Evolutionary conservation across 148 eudicot species (phyloP).

Genomic region (Nepenthes mirabilis): DNA sequence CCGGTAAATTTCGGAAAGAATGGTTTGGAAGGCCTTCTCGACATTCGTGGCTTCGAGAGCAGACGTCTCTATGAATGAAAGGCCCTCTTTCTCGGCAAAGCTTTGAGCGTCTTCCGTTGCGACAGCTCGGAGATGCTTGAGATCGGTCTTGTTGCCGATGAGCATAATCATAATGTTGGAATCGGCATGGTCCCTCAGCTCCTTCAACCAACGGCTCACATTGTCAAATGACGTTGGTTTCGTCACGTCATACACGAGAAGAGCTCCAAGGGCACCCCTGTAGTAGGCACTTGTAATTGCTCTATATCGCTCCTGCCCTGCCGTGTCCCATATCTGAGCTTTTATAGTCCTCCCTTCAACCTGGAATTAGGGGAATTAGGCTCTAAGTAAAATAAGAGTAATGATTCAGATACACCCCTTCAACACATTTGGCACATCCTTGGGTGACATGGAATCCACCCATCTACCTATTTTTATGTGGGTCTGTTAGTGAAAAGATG

Average conservation of each 20-base stretch:
- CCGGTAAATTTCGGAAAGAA: neutral
- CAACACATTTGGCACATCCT: no score
- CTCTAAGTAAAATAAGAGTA: no score
- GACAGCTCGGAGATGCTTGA: constrained; percentile 48
- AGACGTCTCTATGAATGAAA: constrained; percentile 55
- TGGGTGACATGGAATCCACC: no score
- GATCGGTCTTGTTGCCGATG: constrained; percentile 52
- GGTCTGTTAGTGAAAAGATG: no score
- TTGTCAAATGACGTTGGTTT: constrained; percentile 52
- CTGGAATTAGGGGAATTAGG: neutral
- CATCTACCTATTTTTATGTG: no score
- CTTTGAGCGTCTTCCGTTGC: constrained; percentile 52
- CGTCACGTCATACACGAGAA: constrained; percentile 47
- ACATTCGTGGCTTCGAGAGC: constrained; percentile 49
- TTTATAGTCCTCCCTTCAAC: neutral
- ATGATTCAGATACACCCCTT: no score
- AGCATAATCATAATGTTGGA: constrained; percentile 55
- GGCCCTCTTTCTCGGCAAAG: constrained; percentile 53
- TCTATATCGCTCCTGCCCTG: constrained; percentile 7
- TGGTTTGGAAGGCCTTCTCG: constrained; percentile 20
- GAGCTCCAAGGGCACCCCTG: constrained; percentile 52
- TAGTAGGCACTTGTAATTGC: constrained; percentile 61
- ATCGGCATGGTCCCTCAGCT: constrained; percentile 52
- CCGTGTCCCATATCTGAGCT: constrained; percentile 1
- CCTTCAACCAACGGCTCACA: constrained; percentile 54